These are phyloP conservation scores for Teratosphaeria nubilosa DNA, from an alignment of 2,329 filamentous ascomycete species.

Conservation along the genomic window DNA sequence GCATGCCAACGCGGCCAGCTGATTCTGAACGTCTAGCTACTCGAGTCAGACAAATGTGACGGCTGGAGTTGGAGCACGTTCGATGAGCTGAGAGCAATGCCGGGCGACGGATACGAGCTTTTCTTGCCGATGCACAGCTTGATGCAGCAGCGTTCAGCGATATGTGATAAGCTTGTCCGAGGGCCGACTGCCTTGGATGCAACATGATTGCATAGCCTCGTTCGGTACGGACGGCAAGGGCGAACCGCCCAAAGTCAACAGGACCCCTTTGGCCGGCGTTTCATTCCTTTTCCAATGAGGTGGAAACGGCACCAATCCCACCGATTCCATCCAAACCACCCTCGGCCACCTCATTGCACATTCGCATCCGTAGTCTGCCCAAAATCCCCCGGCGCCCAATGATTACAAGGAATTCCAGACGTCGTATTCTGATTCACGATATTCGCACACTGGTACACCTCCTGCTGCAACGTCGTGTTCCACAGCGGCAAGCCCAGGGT, in stretches of 20 bases:
- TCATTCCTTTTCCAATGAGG: too few relatives aligned
- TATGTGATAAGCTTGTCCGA: neutral
- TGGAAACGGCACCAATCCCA: too few relatives aligned
- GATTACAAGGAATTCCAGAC: conserved; percentile 5
- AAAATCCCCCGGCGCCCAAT: conserved; percentile 5
- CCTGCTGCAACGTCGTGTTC: conserved; percentile 5
- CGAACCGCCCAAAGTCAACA: too few relatives aligned
- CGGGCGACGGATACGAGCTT: conserved; percentile 22
- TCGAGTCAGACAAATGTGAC: conserved; percentile 46
- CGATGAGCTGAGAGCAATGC: conserved; percentile 16
- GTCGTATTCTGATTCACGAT: conserved; percentile 7
- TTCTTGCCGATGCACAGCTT: conserved; percentile 42
- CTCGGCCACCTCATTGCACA: neutral
- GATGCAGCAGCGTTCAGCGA: conserved; percentile 29
- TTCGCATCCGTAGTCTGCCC: neutral
- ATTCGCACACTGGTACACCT: conserved; percentile 6
- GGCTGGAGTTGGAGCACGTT: conserved; percentile 45
- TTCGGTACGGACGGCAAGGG: too few relatives aligned
- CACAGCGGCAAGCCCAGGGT: conserved; percentile 4
- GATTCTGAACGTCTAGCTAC: conserved; percentile 12
- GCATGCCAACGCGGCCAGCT: neutral
- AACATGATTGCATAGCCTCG: neutral
- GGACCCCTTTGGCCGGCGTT: too few relatives aligned
- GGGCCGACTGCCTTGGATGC: neutral
- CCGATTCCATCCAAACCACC: neutral